These are phyloP conservation scores for Euphorbia tirucalli DNA, from an alignment of 345 rosid species.

Conservation along the genomic window DNA sequence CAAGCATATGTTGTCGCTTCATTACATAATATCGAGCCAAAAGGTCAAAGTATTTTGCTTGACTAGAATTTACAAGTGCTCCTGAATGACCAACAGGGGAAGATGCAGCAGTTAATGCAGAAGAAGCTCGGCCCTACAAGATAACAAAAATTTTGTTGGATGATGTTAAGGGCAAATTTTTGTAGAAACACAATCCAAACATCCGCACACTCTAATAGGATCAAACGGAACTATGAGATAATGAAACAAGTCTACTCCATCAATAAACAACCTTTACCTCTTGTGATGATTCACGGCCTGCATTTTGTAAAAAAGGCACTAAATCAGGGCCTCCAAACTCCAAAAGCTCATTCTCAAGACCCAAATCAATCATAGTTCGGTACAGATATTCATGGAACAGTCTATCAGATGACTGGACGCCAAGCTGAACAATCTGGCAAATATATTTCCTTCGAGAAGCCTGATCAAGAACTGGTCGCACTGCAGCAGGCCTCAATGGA, in stretches of 20 bases:
- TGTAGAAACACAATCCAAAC: conserved; percentile 11
- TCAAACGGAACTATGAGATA: background rate
- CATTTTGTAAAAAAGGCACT: conserved; percentile 89
- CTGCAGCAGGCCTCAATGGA: conserved; percentile 46
- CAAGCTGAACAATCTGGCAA: conserved; percentile 93
- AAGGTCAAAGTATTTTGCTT: conserved; percentile 80
- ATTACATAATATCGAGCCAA: conserved; percentile 88
- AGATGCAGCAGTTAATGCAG: conserved; percentile 46
- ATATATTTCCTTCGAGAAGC: conserved; percentile 71
- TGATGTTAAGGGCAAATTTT: background rate
- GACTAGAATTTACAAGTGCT: conserved; percentile 50
- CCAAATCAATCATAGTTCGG: conserved; percentile 73
- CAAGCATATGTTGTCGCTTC: conserved; percentile 90
- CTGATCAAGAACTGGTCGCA: conserved; percentile 58
- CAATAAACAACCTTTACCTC: conserved; percentile 45
- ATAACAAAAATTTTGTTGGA: conserved; percentile 2
- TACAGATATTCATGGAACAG: conserved; percentile 85
- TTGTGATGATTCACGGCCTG: conserved; percentile 58
- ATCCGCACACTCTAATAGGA: conserved; percentile 11
- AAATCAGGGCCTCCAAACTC: conserved; percentile 98
- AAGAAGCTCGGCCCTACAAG: conserved; percentile 52
- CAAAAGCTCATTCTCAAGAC: conserved; percentile 87
- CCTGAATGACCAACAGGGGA: conserved; percentile 61
- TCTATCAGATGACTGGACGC: conserved; percentile 88
- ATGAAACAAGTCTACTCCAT: background rate